phyloP scores from a whole-genome alignment of 169 alveolate species.

The Plasmodium blacklocki region DNA sequence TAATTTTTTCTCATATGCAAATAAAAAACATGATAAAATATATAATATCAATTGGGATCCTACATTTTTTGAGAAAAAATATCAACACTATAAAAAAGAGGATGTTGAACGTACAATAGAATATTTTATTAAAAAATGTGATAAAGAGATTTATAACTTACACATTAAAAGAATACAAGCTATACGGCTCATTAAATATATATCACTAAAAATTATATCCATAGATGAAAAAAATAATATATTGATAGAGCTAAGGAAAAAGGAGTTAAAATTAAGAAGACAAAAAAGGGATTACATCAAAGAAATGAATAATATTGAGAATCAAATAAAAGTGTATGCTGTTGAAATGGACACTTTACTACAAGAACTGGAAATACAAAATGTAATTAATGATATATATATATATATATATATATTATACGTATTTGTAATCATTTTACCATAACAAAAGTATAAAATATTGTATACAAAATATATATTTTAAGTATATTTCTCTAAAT shows the following conservation, averaged over 20 bases:
- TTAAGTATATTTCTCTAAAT: not conserved
- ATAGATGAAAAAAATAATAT: slow-evolving; percentile 42
- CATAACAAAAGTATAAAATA: no score
- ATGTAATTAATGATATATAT: slow-evolving; percentile 7
- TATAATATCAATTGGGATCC: slow-evolving; percentile 5
- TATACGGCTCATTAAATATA: slow-evolving; percentile 38
- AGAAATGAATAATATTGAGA: slow-evolving; percentile 45
- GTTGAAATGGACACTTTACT: slow-evolving; percentile 19
- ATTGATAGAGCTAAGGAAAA: slow-evolving; percentile 22
- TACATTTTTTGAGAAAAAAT: slow-evolving; percentile 14
- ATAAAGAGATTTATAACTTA: not conserved
- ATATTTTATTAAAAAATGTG: slow-evolving; percentile 12
- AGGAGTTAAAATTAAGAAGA: slow-evolving; percentile 34
- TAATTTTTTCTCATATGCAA: not conserved
- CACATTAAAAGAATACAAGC: slow-evolving; percentile 49
- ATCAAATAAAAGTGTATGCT: slow-evolving; percentile 24
- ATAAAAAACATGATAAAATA: not conserved
- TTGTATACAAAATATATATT: no score
- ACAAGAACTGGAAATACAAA: slow-evolving; percentile 28
- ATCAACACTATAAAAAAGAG: slow-evolving; percentile 8
- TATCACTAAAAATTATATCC: slow-evolving; percentile 20
- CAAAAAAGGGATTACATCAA: slow-evolving; percentile 40
- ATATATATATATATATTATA: no score
- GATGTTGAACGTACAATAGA: slow-evolving; percentile 10
- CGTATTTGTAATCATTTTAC: no score